Percentiles rank a stretch among this genome's conserved stretches.
These are phyloP conservation scores for Yarrowia sp. DNA, from an alignment of 805 yeast genomes.

Conservation along the genomic window DNA sequence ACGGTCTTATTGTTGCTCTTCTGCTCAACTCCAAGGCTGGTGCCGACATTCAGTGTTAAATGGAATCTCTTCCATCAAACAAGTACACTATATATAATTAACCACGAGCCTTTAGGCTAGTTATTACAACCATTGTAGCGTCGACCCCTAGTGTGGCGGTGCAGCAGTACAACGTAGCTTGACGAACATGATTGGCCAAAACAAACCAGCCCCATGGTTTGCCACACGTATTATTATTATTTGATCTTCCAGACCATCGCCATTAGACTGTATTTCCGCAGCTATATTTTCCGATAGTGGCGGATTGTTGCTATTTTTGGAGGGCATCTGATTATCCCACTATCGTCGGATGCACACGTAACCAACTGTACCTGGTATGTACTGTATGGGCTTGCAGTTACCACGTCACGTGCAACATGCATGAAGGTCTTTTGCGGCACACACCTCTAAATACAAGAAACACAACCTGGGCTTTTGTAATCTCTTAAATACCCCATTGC, in stretches of 20 bases:
- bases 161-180: background rate
- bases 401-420: constrained; percentile 10
- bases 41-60: constrained; percentile 80
- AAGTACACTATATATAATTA: constrained; percentile 20
- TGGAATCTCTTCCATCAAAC: background rate
- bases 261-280: background rate
- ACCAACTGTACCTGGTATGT: background rate
- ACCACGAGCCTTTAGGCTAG: constrained; percentile 19
- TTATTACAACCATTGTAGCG: background rate
- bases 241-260: too few relatives aligned
- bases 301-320: background rate
- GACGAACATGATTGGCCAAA: background rate
- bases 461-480: too few relatives aligned
- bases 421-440: background rate
- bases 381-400: too few relatives aligned
- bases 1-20: constrained; percentile 97
- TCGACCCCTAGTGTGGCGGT: background rate
- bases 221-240: too few relatives aligned
- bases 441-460: background rate
- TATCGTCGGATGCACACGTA: background rate
- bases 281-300: background rate
- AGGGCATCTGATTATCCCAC: background rate
- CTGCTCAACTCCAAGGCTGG: constrained; percentile 96
- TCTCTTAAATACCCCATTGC: background rate
- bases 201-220: background rate